Conservation (phyloP, 192 early-diverging fungal genomes). For the Podila epicladia region DNA sequence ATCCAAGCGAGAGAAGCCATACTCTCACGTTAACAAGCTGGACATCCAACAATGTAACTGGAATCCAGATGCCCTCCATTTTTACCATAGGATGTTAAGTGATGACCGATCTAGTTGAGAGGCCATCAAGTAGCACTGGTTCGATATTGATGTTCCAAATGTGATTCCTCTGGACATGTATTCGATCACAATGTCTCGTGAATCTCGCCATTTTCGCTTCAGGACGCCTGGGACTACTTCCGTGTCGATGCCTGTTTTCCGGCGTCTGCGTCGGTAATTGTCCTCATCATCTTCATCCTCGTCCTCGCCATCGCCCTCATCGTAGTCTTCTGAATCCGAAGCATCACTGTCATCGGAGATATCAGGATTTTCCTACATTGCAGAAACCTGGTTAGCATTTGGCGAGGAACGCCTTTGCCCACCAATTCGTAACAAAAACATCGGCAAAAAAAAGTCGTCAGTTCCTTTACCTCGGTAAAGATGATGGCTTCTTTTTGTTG, state of each 20-base stretch:
- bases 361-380: conserved; percentile 35
- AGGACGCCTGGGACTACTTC: conserved; percentile 45
- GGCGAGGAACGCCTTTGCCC: conserved; percentile 9
- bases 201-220: conserved; percentile 47
- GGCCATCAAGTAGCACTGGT: conserved; percentile 77
- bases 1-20: not conserved
- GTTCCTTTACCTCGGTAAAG: conserved; percentile 63
- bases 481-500: conserved; percentile 76
- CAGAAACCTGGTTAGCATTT: not conserved
- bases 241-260: conserved; percentile 43
- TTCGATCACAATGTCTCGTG: conserved; percentile 65
- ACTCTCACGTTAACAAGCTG: not conserved
- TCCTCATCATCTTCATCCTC: conserved; percentile 39
- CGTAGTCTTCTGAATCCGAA: conserved; percentile 32
- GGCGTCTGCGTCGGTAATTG: conserved; percentile 55
- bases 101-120: conserved; percentile 76
- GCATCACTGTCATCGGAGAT: conserved; percentile 49
- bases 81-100: conserved; percentile 83
- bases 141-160: conserved; percentile 77
- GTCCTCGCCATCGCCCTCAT: conserved; percentile 42
- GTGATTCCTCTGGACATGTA: conserved; percentile 81
- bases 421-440: not conserved
- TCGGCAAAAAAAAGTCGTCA: not conserved
- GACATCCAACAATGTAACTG: not conserved
- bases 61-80: not conserved